phyloP scores from a whole-genome alignment of 129 eudicot genomes.

The Arctium lappa region DNA sequence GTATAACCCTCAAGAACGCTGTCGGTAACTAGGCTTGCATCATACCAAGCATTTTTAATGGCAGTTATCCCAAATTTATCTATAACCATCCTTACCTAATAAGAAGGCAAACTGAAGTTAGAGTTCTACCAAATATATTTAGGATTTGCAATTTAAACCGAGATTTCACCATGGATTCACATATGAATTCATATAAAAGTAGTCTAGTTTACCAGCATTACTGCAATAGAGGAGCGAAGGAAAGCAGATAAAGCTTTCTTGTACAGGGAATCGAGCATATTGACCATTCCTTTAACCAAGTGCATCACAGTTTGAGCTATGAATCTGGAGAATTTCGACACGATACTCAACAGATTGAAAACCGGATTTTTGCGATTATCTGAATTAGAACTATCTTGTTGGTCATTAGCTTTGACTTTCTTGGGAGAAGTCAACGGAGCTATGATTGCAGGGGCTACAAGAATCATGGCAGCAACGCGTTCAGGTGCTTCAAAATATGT shows the following conservation, averaged over 20 bases:
- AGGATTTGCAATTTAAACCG: background rate
- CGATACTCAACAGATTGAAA: conserved; percentile 28
- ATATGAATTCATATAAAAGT: background rate
- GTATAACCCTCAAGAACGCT: conserved; percentile 72
- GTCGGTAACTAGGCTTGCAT: conserved; percentile 75
- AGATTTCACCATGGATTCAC: background rate
- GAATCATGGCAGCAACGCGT: conserved; percentile 82
- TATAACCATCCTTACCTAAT: conserved; percentile 71
- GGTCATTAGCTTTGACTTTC: conserved; percentile 32
- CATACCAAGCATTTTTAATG: conserved; percentile 76
- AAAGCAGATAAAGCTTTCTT: conserved; percentile 70
- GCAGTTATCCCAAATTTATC: conserved; percentile 72
- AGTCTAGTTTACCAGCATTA: conserved; percentile 59
- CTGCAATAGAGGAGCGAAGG: conserved; percentile 68
- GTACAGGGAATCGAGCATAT: conserved; percentile 49
- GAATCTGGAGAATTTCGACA: conserved; percentile 41
- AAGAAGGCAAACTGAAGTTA: conserved; percentile 5
- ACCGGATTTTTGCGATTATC: conserved; percentile 37
- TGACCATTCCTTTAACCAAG: conserved; percentile 53
- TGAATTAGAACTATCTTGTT: conserved; percentile 39
- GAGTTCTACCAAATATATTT: background rate
- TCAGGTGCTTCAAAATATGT: conserved; percentile 94
- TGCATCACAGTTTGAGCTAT: conserved; percentile 35
- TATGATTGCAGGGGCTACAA: conserved; percentile 88
- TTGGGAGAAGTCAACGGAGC: conserved; percentile 56